phyloP scores from a whole-genome alignment of 495 filamentous ascomycete genomes.

The Cercophora sp. region DNA sequence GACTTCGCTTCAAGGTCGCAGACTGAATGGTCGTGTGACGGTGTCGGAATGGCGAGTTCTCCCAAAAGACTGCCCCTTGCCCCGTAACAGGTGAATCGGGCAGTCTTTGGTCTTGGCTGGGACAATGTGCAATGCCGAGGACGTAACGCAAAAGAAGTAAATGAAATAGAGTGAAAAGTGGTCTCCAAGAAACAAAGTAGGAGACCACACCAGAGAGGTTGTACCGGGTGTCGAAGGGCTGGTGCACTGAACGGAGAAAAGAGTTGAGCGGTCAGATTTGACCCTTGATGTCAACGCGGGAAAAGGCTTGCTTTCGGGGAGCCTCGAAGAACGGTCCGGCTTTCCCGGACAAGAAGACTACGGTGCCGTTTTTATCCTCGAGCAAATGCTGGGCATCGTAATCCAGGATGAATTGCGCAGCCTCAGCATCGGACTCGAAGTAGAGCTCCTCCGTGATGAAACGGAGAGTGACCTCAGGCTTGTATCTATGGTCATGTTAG shows the following conservation, averaged over 20 bases:
- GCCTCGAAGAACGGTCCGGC: slow-evolving; percentile 68
- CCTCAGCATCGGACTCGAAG: slow-evolving; percentile 89
- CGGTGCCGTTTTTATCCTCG: slow-evolving; percentile 66
- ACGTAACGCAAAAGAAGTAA: background rate
- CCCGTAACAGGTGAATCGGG: background rate
- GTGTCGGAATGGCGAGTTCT: background rate
- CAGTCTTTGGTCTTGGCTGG: background rate
- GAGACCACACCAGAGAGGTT: too few relatives aligned
- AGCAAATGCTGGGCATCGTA: slow-evolving; percentile 71
- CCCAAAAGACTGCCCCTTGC: background rate
- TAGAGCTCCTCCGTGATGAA: slow-evolving; percentile 94
- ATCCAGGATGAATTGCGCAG: slow-evolving; percentile 81
- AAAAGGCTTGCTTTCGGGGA: slow-evolving; percentile 66
- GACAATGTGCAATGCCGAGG: background rate
- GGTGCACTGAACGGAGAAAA: too few relatives aligned
- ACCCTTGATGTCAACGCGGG: slow-evolving; percentile 91
- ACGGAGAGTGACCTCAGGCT: slow-evolving; percentile 78
- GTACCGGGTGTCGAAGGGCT: too few relatives aligned
- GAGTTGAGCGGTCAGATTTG: slow-evolving; percentile 70
- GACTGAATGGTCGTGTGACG: slow-evolving; percentile 3
- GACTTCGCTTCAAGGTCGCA: slow-evolving; percentile 2
- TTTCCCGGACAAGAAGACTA: slow-evolving; percentile 73
- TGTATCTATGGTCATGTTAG: slow-evolving; percentile 65
- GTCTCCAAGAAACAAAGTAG: background rate
- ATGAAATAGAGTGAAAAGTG: background rate